Evolutionary conservation across 805 yeast species (phyloP).

Genomic region (Kodamaea neixiangensis): DNA sequence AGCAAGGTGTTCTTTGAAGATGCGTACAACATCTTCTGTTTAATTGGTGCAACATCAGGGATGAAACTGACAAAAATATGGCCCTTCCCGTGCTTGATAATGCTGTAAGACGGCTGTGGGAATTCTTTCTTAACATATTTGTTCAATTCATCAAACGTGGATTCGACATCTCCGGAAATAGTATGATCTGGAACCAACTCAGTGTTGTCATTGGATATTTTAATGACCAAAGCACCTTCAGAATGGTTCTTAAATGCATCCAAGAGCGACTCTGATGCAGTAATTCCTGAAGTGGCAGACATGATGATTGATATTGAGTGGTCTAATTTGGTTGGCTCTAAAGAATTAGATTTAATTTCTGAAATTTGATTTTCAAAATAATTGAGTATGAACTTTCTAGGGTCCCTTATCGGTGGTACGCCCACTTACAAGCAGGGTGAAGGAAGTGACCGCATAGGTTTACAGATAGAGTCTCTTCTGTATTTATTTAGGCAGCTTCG

Average conservation of each 20-base stretch:
- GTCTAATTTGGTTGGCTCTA: not conserved
- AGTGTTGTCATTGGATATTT: constrained; percentile 35
- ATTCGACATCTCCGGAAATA: constrained; percentile 12
- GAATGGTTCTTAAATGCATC: constrained; percentile 39
- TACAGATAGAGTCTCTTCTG: constrained; percentile 59
- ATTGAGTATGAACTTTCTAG: constrained; percentile 5
- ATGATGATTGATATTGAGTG: constrained; percentile 17
- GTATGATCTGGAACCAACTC: constrained; percentile 29
- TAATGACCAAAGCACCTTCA: constrained; percentile 29
- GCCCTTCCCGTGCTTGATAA: constrained; percentile 23
- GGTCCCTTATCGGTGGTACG: constrained; percentile 4
- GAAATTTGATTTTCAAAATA: not conserved
- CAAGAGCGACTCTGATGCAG: constrained; percentile 44
- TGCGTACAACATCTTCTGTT: constrained; percentile 91
- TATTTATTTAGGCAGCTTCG: constrained; percentile 58
- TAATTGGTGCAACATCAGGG: constrained; percentile 82
- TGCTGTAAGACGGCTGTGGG: constrained; percentile 41
- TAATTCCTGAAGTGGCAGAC: constrained; percentile 49
- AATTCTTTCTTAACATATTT: constrained; percentile 22
- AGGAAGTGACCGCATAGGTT: constrained; percentile 12
- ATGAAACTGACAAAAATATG: constrained; percentile 75
- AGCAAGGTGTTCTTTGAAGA: constrained; percentile 79
- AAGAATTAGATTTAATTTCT: not conserved
- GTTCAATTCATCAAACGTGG: constrained; percentile 23
- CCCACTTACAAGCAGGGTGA: constrained; percentile 19